Conservation (phyloP, 2,329 filamentous ascomycete species). For the Metarhizium brunneum region DNA sequence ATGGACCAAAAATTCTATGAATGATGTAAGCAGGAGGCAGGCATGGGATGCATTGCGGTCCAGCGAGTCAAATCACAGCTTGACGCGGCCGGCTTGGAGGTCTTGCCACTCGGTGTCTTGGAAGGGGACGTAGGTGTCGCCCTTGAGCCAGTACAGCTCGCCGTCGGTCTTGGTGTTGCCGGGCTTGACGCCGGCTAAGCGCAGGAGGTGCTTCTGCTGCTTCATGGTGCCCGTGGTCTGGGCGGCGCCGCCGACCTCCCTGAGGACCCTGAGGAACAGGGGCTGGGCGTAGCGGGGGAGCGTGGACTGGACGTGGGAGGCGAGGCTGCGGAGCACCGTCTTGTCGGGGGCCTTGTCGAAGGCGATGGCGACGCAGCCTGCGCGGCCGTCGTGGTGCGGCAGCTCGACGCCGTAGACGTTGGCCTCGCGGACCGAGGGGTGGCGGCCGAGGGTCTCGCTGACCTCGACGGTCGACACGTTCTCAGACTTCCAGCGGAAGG, state of each 20-base stretch:
- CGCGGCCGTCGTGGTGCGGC: conserved; percentile 73
- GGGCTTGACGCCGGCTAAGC: conserved; percentile 67
- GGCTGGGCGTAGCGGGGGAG: conserved; percentile 71
- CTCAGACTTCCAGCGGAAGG: conserved; percentile 74
- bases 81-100: conserved; percentile 59
- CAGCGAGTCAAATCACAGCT: conserved; percentile 38
- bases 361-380: conserved; percentile 67
- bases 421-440: conserved; percentile 61
- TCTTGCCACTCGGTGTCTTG: conserved; percentile 56
- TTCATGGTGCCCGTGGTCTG: conserved; percentile 79
- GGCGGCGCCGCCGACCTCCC: conserved; percentile 40
- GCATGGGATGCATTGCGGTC: background rate
- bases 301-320: conserved; percentile 42
- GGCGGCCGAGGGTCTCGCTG: conserved; percentile 59
- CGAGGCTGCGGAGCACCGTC: conserved; percentile 47
- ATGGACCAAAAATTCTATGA: background rate
- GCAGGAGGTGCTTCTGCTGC: conserved; percentile 69
- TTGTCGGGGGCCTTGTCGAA: conserved; percentile 40
- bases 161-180: conserved; percentile 22
- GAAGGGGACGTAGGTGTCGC: conserved; percentile 60
- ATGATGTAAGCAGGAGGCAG: background rate
- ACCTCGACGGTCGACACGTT: conserved; percentile 80
- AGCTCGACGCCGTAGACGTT: conserved; percentile 80
- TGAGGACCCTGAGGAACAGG: conserved; percentile 63
- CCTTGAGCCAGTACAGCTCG: conserved; percentile 56